Evolutionary conservation across 2,329 filamentous ascomycete species (phyloP).

Genomic region (Venturiaceae sp.): DNA sequence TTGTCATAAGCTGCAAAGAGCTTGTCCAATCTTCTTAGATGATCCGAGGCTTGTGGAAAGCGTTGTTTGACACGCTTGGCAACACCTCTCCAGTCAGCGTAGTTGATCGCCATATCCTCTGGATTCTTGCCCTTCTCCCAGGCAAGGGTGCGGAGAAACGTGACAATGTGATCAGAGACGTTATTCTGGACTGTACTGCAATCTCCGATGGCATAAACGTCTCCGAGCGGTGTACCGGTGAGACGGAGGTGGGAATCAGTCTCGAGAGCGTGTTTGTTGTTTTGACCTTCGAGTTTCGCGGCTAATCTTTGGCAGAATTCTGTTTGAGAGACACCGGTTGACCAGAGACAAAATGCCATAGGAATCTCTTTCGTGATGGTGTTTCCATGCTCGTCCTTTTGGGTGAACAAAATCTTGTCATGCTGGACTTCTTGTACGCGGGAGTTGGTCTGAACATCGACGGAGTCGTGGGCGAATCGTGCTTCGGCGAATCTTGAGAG

Average conservation of each 20-base stretch:
- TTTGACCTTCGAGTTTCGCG: conserved; percentile 67
- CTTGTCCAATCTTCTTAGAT: conserved; percentile 80
- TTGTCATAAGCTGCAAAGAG: conserved; percentile 89
- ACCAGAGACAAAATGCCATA: conserved; percentile 95
- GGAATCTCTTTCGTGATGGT: conserved; percentile 85
- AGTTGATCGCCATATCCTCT: conserved; percentile 76
- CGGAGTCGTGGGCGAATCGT: conserved; percentile 74
- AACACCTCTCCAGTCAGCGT: conserved; percentile 78
- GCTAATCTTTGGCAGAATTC: conserved; percentile 69
- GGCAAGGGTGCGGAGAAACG: conserved; percentile 78
- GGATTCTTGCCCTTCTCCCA: conserved; percentile 90
- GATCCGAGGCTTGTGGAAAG: conserved; percentile 82
- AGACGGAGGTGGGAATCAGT: conserved; percentile 90
- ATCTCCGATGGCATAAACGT: conserved; percentile 94
- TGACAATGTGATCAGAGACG: conserved; percentile 79
- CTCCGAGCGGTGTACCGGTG: conserved; percentile 78
- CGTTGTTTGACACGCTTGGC: conserved; percentile 75
- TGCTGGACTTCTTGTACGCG: conserved; percentile 79
- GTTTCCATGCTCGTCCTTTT: conserved; percentile 64
- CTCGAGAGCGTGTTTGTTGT: conserved; percentile 83
- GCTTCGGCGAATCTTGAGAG: conserved; percentile 83
- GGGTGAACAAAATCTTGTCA: conserved; percentile 82
- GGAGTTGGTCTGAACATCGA: conserved; percentile 86
- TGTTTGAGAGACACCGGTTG: conserved; percentile 83
- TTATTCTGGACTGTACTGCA: conserved; percentile 98